Base-by-base conservation (phyloP, 176 grass and related monocot species). In the Neostapfia colusana region DNA sequence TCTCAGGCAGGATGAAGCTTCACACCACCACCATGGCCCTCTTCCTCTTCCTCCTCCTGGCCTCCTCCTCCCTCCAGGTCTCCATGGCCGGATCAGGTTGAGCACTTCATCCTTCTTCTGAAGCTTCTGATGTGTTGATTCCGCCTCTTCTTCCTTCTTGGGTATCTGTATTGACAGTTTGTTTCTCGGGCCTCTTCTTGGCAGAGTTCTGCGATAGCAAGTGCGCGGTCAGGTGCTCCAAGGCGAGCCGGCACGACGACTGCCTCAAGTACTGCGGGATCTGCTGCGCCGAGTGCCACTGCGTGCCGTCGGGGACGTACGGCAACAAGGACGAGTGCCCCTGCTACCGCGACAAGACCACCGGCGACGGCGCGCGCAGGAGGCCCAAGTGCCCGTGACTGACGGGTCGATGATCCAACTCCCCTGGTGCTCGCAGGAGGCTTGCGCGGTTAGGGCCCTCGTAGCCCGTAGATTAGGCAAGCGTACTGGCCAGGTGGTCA, bases 241-340 rank as follows among this genome's bases (percentile, higher is more conserved):
- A 94, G 84, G 91, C 95, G 42, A 60, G 91, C n/a, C 76, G 81
- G 27, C 81, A 86, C 73, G 95, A 94, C 79, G 79, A 92, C 48
- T 98, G 91, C 91, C 81, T 98, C 84, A 92, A 86, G 86, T 89
- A 98, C 79, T 98, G 95, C 70, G 84, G 88, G 35, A 25, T 94
- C 51, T 98, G 95, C 89, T 98, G 91, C 84, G 68, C 83, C 51
- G 65, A 43, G 16, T 98, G 95, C 89, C 67, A 72, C 68, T 98
- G 95, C 65, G 95, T 94, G 78, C 95, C 95, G 57, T 86, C 91
- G 53, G 95, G 91, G 59, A 92, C 91, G 0, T 77, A 84, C 43
- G 91, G 91, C 1, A 72, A 98, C 87, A 98, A 98, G 86, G 91
- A 98, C 67, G 91, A 92, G 82, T 98, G 95, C 82, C 95, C 95